Conservation (phyloP, 1,139 yeast species). For the Entelexis paramagnoliae region DNA sequence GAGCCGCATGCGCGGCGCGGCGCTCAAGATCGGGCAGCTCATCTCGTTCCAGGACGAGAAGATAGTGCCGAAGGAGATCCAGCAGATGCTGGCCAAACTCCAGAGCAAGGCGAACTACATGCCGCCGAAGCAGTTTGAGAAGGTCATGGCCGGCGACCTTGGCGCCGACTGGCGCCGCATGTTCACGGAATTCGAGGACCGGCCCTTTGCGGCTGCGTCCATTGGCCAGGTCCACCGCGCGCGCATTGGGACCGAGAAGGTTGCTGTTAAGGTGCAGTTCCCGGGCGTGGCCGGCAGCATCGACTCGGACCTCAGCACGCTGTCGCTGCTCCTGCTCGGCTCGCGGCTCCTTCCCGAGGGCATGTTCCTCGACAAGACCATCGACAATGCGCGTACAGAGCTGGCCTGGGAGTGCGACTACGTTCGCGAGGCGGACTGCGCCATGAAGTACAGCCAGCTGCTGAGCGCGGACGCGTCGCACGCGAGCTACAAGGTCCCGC, state of each 20-base stretch:
- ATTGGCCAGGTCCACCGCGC: conserved; percentile 95
- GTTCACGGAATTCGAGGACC: conserved; percentile 67
- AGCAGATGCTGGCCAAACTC: conserved; percentile 66
- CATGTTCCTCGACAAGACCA: conserved; percentile 77
- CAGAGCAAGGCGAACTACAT: conserved; percentile 94
- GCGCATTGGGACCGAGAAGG: conserved; percentile 46
- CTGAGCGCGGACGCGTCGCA: conserved; percentile 42
- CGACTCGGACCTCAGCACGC: conserved; percentile 83
- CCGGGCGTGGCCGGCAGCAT: conserved; percentile 96
- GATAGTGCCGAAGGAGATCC: conserved; percentile 75
- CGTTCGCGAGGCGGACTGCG: conserved; percentile 73
- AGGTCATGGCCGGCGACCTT: conserved; percentile 60
- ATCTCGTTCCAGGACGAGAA: conserved; percentile 81
- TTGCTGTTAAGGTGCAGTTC: conserved; percentile 94
- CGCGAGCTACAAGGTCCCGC: conserved; percentile 63
- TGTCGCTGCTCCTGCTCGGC: conserved; percentile 72
- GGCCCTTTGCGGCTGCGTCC: conserved; percentile 95
- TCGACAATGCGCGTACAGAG: conserved; percentile 87
- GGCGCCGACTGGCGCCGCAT: conserved; percentile 71
- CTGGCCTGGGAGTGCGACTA: conserved; percentile 98
- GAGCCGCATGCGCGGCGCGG: conserved; percentile 96
- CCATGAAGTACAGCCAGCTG: conserved; percentile 52
- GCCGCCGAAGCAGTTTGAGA: conserved; percentile 85
- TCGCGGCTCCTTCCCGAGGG: conserved; percentile 85
- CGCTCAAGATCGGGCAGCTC: conserved; percentile 90